A percentile compares a stretch with the other conserved stretches of the same genome.
These are phyloP conservation scores for Apiospora aurea DNA, from an alignment of 2,329 filamentous ascomycete species.

Conservation along the genomic window DNA sequence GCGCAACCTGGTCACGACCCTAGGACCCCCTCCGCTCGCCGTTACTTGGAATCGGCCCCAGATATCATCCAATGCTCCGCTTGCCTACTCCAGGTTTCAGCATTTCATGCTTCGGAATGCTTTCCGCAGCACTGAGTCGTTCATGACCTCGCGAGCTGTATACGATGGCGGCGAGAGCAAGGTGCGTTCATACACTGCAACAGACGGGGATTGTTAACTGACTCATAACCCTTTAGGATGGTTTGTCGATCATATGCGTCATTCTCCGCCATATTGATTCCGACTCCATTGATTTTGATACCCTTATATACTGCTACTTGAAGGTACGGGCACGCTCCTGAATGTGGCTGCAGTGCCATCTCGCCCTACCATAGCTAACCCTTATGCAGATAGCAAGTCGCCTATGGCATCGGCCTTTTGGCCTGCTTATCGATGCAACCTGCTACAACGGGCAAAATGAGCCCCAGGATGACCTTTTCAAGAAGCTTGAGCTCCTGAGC, in stretches of 20 bases:
- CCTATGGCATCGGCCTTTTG: conserved; percentile 74
- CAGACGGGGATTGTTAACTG: conserved; percentile 24
- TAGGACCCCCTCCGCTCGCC: conserved; percentile 71
- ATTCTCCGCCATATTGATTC: conserved; percentile 72
- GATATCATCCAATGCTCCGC: conserved; percentile 68
- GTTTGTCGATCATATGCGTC: conserved; percentile 72
- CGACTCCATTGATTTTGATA: conserved; percentile 70
- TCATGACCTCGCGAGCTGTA: conserved; percentile 68
- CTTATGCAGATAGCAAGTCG: conserved; percentile 67
- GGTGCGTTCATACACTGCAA: conserved; percentile 43
- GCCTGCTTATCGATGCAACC: conserved; percentile 72
- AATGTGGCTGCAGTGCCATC: conserved; percentile 20
- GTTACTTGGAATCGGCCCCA: conserved; percentile 74
- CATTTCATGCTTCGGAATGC: conserved; percentile 77
- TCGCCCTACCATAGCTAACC: conserved; percentile 29
- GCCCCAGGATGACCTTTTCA: conserved; percentile 70
- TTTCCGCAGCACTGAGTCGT: conserved; percentile 69
- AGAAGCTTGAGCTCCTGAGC: conserved; percentile 67
- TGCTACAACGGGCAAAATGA: conserved; percentile 74
- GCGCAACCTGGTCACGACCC: conserved; percentile 67
- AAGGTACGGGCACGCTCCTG: conserved; percentile 54
- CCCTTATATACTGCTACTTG: conserved; percentile 71
- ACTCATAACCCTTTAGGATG: conserved; percentile 55
- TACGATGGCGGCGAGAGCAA: conserved; percentile 77
- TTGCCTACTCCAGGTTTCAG: conserved; percentile 72